Evolutionary conservation across 305 asterid genomes (phyloP).

Genomic region (Solanum aculeatissimum): DNA sequence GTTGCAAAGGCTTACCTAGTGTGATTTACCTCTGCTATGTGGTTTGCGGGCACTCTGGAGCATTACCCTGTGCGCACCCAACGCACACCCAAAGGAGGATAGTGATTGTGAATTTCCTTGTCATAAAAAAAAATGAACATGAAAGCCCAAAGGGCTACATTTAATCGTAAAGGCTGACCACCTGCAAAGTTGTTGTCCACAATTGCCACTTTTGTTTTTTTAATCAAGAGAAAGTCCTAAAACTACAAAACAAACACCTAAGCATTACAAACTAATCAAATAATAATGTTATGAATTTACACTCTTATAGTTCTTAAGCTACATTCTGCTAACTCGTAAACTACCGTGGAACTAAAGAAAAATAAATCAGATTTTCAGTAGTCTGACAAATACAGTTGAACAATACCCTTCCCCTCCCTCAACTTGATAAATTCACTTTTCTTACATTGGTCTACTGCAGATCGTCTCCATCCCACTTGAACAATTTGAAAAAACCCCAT

Average conservation of each 20-base stretch:
- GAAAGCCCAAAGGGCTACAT: neutral
- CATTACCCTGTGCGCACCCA: too few relatives aligned
- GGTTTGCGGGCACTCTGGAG: too few relatives aligned
- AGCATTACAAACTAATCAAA: neutral
- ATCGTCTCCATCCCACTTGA: too few relatives aligned
- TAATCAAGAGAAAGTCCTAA: neutral
- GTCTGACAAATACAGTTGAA: neutral
- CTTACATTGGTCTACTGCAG: too few relatives aligned
- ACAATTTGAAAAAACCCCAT: too few relatives aligned
- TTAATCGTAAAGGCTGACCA: neutral
- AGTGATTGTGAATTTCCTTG: neutral
- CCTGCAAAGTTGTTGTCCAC: neutral
- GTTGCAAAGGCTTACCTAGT: too few relatives aligned
- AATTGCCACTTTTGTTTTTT: neutral
- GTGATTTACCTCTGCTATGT: too few relatives aligned
- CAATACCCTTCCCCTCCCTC: neutral
- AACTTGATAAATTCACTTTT: too few relatives aligned
- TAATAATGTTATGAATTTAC: neutral
- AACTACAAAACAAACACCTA: neutral
- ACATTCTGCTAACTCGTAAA: neutral
- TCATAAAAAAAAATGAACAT: neutral
- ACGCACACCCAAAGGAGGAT: too few relatives aligned
- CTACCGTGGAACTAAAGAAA: neutral
- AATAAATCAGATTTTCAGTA: neutral
- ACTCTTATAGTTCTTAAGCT: neutral